Conservation (phyloP, 2,329 filamentous ascomycete genomes). For the Colletotrichum costaricense region DNA sequence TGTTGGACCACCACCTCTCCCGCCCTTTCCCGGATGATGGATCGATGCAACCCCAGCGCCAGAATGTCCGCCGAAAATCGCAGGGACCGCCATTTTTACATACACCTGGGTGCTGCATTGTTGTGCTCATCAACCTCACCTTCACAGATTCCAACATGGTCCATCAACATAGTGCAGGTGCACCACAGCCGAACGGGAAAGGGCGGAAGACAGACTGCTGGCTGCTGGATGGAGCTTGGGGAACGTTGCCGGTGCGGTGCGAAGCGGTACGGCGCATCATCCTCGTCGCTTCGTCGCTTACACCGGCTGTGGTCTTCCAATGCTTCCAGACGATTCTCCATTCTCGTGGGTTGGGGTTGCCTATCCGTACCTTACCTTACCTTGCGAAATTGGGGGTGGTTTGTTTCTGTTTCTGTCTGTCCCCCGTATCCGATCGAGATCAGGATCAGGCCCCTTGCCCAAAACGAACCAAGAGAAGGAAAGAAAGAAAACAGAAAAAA, state of each 20-base stretch:
- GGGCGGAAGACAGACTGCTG: background rate
- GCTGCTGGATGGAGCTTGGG: slow-evolving; percentile 3
- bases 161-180: background rate
- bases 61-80: slow-evolving; percentile 23
- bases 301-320: background rate
- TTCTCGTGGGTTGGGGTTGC: background rate
- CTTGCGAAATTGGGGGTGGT: background rate
- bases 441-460: background rate
- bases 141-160: background rate
- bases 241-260: background rate
- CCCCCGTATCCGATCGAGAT: background rate
- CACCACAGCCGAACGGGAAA: background rate
- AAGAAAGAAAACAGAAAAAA: background rate
- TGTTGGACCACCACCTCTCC: slow-evolving; percentile 18
- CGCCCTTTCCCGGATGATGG: background rate
- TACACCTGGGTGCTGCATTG: background rate
- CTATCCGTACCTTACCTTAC: too few species aligned
- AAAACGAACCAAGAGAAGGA: background rate
- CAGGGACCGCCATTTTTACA: background rate
- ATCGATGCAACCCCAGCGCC: slow-evolving; percentile 19
- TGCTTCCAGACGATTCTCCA: slow-evolving; percentile 33
- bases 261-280: slow-evolving; percentile 4
- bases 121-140: background rate
- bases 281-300: background rate
- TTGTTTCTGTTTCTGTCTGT: background rate